These are phyloP conservation scores for Adansonia rubrostipa DNA, from an alignment of 441 rosid genomes.

Conservation along the genomic window DNA sequence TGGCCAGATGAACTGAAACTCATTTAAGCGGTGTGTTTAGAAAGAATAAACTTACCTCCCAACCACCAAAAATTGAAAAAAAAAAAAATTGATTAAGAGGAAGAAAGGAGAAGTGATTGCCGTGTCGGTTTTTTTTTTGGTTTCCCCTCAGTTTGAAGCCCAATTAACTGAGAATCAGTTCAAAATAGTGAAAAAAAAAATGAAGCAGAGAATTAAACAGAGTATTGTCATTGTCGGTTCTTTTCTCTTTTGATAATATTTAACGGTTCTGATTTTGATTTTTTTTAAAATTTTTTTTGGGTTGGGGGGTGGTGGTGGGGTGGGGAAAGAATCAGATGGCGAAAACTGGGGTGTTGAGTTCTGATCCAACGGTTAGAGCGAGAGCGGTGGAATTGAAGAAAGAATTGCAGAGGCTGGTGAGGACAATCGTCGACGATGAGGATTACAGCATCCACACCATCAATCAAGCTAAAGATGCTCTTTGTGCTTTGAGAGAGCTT, in stretches of 20 bases:
- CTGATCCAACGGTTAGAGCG: conserved; percentile 66
- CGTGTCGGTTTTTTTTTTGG: neutral
- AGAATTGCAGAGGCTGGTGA: conserved; percentile 68
- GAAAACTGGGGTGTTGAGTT: conserved; percentile 61
- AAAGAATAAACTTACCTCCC: too few relatives aligned
- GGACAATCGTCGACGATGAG: conserved; percentile 63
- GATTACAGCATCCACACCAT: conserved; percentile 54
- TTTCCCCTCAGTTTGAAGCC: neutral
- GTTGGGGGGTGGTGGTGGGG: conserved; percentile 13
- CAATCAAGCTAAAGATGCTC: conserved; percentile 65
- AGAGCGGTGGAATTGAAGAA: conserved; percentile 65
- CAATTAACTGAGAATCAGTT: neutral
- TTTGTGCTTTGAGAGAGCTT: conserved; percentile 54
- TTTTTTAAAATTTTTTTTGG: neutral
- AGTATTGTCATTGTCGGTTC: conserved; percentile 27
- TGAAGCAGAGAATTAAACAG: conserved; percentile 28
- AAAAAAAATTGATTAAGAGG: too few relatives aligned
- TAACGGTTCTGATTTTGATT: neutral
- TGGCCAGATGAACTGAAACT: too few relatives aligned
- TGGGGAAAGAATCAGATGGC: conserved; percentile 48
- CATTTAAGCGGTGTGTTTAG: too few relatives aligned
- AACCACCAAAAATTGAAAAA: too few relatives aligned
- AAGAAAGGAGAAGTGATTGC: too few relatives aligned
- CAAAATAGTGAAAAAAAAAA: neutral
- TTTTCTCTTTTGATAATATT: neutral